Evolutionary conservation across 116 monocot species (phyloP), one percentile per base, ranked within the genome.

Genomic region (Zostera marina): DNA sequence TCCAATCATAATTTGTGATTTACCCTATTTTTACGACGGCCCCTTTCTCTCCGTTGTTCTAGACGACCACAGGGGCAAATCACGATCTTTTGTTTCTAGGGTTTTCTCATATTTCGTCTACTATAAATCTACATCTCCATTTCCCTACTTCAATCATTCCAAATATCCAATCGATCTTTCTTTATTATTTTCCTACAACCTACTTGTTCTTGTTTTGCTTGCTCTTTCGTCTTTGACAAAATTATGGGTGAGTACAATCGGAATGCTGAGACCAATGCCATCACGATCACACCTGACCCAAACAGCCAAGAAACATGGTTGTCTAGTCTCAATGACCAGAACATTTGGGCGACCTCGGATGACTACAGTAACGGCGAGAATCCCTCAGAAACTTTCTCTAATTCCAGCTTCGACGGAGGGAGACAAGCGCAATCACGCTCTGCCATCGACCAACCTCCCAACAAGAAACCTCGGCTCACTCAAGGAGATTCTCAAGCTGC

Each of bases 321-420:
- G n/a, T 55, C 74, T 11, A 51, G 44, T 4, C 38, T 61, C 3
- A 66, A 48, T 3, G 84, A 78, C 25, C 72, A 74, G 48, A 73
- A 71, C 3, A 66, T 84, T 8, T 84, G 87, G 87, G 89, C 88
- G 13, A 80, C 82, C 0, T 77, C 81, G 44, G 96, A 96, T 10
- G 91, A 89, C 47, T 88, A 94, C 63, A 66, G 64, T 11, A 42
- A 70, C 22, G 85, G 81, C 55, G 41, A 22, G n/a, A 56, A 66
- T 42, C 64, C 62, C 7, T 53, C 73, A 7, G 78, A 77, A 32
- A 72, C 86, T 24, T 74, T 66, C 47, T 74, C 86, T 24, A 80
- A 69, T 40, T 20, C 59, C 38, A 40, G 58, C 14, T 51, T 63
- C 22, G 77, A 60, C 15, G 66, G 32, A 32, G 32, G 61, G 16